Conservation (phyloP, 2,329 filamentous ascomycete species). For the Beauveria rudraprayagi region DNA sequence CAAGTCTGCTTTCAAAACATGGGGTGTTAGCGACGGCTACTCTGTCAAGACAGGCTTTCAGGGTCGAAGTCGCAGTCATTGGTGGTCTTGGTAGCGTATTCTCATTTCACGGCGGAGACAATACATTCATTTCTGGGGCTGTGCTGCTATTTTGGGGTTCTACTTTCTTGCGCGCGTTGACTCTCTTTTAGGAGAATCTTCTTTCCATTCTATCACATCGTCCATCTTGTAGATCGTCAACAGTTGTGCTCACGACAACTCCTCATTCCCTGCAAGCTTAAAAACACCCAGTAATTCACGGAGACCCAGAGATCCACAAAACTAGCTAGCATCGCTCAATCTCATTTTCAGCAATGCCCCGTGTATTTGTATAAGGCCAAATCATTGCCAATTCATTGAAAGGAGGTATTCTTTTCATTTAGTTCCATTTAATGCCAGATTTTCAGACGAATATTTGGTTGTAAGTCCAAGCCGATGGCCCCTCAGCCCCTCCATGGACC, state of each 20-base stretch:
- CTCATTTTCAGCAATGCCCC: too few relatives aligned
- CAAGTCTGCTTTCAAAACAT: conserved; percentile 6
- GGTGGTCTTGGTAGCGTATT: neutral
- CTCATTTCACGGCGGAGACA: neutral
- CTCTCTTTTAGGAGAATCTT: too few relatives aligned
- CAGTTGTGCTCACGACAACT: too few relatives aligned
- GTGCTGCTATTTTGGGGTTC: neutral
- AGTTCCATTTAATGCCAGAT: neutral
- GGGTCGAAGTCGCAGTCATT: neutral
- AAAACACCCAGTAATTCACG: too few relatives aligned
- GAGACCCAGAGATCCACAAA: too few relatives aligned
- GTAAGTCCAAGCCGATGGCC: neutral
- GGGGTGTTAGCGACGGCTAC: neutral
- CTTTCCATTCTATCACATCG: too few relatives aligned
- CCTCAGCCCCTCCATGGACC: neutral
- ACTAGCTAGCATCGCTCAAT: too few relatives aligned
- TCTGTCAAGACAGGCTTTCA: conserved; percentile 3
- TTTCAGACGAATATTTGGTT: neutral
- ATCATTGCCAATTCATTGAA: too few relatives aligned
- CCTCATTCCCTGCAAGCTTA: too few relatives aligned
- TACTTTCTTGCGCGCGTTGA: neutral
- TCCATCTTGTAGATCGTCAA: neutral
- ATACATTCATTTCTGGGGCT: neutral
- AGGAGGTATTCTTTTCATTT: too few relatives aligned
- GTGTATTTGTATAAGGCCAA: too few relatives aligned